Percentiles rank a stretch among this genome's conserved stretches.
These are phyloP conservation scores for Kwoniella shandongensis DNA, from an alignment of 768 basidiomycete genomes.

Conservation along the genomic window DNA sequence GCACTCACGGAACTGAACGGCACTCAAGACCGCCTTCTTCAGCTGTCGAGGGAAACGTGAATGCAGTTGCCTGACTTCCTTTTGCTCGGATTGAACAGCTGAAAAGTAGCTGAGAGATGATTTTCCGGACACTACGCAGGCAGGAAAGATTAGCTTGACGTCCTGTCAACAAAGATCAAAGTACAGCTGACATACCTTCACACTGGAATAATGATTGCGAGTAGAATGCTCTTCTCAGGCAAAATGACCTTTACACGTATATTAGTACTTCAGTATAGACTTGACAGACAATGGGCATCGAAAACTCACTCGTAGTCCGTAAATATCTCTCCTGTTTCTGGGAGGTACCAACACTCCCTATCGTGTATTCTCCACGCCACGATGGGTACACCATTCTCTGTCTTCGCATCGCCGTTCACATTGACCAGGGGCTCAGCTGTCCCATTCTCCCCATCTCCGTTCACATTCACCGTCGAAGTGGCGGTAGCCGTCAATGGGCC, in stretches of 20 bases:
- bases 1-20: constrained; percentile 94
- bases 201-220: constrained; percentile 92
- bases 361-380: constrained; percentile 31
- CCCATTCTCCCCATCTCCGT: background rate
- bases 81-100: constrained; percentile 84
- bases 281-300: constrained; percentile 47
- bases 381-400: background rate
- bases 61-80: constrained; percentile 85
- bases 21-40: constrained; percentile 83
- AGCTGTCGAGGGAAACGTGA: constrained; percentile 87
- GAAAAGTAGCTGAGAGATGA: constrained; percentile 90
- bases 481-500: no score
- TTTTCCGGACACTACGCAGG: constrained; percentile 73
- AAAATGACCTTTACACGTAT: constrained; percentile 63
- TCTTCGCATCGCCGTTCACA: constrained; percentile 3
- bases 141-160: background rate
- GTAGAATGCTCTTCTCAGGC: constrained; percentile 91
- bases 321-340: constrained; percentile 96
- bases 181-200: constrained; percentile 57
- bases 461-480: no score
- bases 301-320: constrained; percentile 92
- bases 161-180: background rate
- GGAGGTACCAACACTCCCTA: constrained; percentile 75
- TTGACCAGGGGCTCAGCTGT: constrained; percentile 1
- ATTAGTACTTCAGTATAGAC: constrained; percentile 1